Evolutionary conservation across 768 basidiomycete genomes (phyloP).

Genomic region (Steccherinum ochraceum): DNA sequence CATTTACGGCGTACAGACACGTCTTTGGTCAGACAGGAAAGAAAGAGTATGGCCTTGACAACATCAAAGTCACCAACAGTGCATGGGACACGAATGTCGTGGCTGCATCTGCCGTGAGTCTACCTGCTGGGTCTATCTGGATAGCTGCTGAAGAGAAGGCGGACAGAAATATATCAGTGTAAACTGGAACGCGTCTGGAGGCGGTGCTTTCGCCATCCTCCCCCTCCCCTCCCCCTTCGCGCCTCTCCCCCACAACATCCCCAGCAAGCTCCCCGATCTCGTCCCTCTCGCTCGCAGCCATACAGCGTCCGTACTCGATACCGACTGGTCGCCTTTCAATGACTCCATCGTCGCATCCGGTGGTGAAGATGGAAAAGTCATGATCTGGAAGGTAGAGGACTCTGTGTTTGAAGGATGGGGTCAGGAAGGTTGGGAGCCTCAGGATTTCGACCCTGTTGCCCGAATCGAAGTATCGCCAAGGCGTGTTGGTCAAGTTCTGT

Average conservation of each 20-base stretch:
- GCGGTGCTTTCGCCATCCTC: conserved; percentile 91
- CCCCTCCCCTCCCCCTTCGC: conserved; percentile 75
- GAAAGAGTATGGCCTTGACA: conserved; percentile 77
- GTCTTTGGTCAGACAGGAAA: conserved; percentile 87
- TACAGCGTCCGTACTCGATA: conserved; percentile 84
- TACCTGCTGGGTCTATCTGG: conserved; percentile 3
- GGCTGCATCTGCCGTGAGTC: conserved; percentile 70
- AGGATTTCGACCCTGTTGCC: conserved; percentile 81
- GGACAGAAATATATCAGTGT: conserved; percentile 64
- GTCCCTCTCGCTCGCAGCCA: conserved; percentile 88
- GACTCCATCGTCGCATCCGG: conserved; percentile 87
- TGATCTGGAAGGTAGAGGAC: conserved; percentile 82
- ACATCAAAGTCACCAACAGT: conserved; percentile 78
- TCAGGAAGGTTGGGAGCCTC: conserved; percentile 71
- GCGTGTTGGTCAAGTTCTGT: conserved; percentile 91
- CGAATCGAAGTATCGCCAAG: conserved; percentile 74
- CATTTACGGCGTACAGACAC: conserved; percentile 47
- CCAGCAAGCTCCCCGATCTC: conserved; percentile 83
- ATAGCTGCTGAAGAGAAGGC: conserved; percentile 5
- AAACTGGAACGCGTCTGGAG: conserved; percentile 92
- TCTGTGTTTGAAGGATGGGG: conserved; percentile 79
- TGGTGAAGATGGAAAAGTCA: conserved; percentile 90
- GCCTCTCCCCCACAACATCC: conserved; percentile 43
- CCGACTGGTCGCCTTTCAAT: conserved; percentile 93
- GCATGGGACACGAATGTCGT: conserved; percentile 97